These are phyloP conservation scores for Ganoderma lingzhi DNA, from an alignment of 1,284 basidiomycete genomes.

Conservation along the genomic window DNA sequence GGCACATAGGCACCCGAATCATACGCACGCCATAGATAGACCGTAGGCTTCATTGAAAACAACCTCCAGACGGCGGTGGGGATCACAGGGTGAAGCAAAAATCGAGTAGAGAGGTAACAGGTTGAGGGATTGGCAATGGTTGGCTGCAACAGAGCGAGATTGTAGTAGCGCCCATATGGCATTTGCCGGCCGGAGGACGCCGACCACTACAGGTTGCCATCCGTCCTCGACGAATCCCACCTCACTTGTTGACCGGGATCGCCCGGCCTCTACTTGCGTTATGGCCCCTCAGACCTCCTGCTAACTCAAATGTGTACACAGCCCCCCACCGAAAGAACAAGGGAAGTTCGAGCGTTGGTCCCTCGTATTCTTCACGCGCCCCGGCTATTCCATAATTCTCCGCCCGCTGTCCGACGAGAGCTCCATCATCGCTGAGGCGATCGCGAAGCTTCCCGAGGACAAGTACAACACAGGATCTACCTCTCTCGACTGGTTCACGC, in stretches of 20 bases:
- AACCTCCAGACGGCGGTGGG: too few relatives aligned
- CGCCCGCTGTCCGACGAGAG: conserved; percentile 38
- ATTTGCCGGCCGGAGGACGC: too few relatives aligned
- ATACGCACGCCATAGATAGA: not conserved
- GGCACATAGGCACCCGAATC: not conserved
- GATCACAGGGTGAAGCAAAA: too few relatives aligned
- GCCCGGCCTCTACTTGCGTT: conserved; percentile 31
- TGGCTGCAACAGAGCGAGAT: too few relatives aligned
- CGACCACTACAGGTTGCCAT: too few relatives aligned
- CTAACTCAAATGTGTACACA: conserved; percentile 4
- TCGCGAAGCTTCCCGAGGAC: conserved; percentile 27
- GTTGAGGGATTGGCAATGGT: too few relatives aligned
- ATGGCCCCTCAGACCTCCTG: not conserved
- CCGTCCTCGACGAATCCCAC: too few relatives aligned
- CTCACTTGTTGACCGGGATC: conserved; percentile 37
- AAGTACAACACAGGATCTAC: conserved; percentile 39
- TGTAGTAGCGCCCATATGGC: too few relatives aligned
- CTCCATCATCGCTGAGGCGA: conserved; percentile 40
- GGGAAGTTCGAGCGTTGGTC: conserved; percentile 44
- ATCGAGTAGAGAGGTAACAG: too few relatives aligned
- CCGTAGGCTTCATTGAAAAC: not conserved
- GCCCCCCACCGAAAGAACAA: conserved; percentile 44
- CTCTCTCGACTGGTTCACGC: conserved; percentile 41
- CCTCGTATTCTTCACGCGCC: conserved; percentile 50
- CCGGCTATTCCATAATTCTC: conserved; percentile 41